Percentiles rank a stretch among this genome's conserved stretches.
These are phyloP conservation scores for Urtica urens DNA, from an alignment of 306 rosid species.

Conservation along the genomic window DNA sequence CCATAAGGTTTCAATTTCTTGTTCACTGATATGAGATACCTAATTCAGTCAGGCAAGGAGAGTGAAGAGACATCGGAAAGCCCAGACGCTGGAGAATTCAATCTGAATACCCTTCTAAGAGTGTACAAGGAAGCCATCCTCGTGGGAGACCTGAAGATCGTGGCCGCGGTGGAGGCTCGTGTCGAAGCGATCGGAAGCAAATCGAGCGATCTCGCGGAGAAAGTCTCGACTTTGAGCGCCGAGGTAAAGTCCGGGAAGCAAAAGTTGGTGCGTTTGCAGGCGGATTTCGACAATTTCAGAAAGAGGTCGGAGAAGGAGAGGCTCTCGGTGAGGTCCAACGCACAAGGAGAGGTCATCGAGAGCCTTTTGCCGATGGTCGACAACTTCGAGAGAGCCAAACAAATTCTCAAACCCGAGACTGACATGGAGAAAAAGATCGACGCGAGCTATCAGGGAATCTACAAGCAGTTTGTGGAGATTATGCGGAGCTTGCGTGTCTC, in stretches of 20 bases:
- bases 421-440: constrained; percentile 75
- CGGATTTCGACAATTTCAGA: constrained; percentile 89
- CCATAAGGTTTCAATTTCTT: too few species aligned
- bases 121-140: constrained; percentile 64
- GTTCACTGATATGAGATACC: too few species aligned
- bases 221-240: constrained; percentile 35
- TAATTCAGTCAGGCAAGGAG: constrained; percentile 32
- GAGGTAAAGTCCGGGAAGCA: constrained; percentile 62
- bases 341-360: constrained; percentile 58
- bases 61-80: constrained; percentile 18
- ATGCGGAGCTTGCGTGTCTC: constrained; percentile 67
- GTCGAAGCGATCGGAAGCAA: constrained; percentile 28
- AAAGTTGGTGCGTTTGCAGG: constrained; percentile 58
- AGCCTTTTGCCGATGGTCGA: constrained; percentile 79
- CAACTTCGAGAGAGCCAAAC: constrained; percentile 71
- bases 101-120: constrained; percentile 38
- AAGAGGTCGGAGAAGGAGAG: constrained; percentile 64
- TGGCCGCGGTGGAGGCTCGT: constrained; percentile 39
- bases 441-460: constrained; percentile 82
- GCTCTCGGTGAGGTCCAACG: constrained; percentile 34
- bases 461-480: constrained; percentile 82
- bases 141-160: constrained; percentile 31
- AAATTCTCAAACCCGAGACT: constrained; percentile 46
- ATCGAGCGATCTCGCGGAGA: constrained; percentile 35
- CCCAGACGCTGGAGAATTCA: constrained; percentile 21